Conservation (phyloP, 208 protist species). For the Trypanosoma boissoni region DNA sequence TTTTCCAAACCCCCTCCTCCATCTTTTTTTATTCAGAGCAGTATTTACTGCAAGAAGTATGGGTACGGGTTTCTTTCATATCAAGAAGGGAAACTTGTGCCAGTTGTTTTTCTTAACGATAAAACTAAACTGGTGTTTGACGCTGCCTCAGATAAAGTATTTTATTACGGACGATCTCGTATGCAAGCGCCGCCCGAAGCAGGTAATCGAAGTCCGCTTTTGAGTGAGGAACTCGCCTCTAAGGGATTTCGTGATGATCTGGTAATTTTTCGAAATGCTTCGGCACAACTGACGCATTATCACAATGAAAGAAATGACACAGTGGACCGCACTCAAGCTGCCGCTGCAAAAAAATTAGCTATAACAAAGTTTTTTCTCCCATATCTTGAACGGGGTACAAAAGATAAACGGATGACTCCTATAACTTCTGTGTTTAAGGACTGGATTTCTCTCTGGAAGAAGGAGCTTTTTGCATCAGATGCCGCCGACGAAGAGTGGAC, state of each 20-base stretch:
- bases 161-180: conserved; percentile 32
- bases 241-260: conserved; percentile 30
- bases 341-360: conserved; percentile 38
- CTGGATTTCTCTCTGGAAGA: conserved; percentile 9
- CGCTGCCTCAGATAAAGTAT: conserved; percentile 25
- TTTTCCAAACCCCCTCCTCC: conserved; percentile 29
- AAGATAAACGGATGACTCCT: conserved; percentile 19
- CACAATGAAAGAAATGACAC: conserved; percentile 17
- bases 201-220: conserved; percentile 25
- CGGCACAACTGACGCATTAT: conserved; percentile 10
- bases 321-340: conserved; percentile 6
- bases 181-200: conserved; percentile 13
- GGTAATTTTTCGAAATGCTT: conserved; percentile 29
- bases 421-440: conserved; percentile 25
- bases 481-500: neutral
- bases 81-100: conserved; percentile 15
- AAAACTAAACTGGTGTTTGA: conserved; percentile 49
- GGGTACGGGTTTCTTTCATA: conserved; percentile 41
- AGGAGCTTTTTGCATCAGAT: conserved; percentile 18
- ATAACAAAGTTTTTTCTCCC: conserved; percentile 45
- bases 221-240: conserved; percentile 25
- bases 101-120: conserved; percentile 50
- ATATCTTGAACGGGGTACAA: conserved; percentile 20
- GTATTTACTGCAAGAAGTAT: conserved; percentile 46
- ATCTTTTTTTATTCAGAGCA: conserved; percentile 28